phyloP scores from a whole-genome alignment of 2,329 filamentous ascomycete genomes.

The Exophiala phaeomuriformis region DNA sequence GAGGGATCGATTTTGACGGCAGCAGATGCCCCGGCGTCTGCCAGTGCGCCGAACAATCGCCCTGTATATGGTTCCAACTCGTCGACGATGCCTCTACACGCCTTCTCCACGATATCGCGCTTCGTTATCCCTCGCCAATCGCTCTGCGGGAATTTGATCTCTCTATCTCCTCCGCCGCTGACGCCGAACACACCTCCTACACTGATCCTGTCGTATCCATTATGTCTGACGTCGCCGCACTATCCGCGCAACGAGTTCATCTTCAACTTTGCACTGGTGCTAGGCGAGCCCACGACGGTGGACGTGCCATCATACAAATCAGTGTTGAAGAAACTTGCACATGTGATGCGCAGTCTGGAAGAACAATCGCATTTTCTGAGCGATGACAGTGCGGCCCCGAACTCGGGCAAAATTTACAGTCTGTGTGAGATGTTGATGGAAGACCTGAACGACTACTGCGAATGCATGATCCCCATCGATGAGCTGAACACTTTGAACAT shows the following conservation, averaged over 20 bases:
- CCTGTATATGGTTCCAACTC: neutral
- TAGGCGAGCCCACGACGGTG: slow-evolving; percentile 46
- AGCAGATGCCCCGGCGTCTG: slow-evolving; percentile 37
- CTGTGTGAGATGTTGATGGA: slow-evolving; percentile 82
- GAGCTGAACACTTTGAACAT: slow-evolving; percentile 93
- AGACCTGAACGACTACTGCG: slow-evolving; percentile 92
- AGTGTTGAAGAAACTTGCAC: slow-evolving; percentile 77
- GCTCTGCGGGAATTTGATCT: slow-evolving; percentile 83
- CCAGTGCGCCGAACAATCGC: neutral
- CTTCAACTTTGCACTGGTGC: slow-evolving; percentile 90
- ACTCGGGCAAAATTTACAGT: slow-evolving; percentile 51
- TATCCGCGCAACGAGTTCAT: slow-evolving; percentile 95
- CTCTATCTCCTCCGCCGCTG: slow-evolving; percentile 37
- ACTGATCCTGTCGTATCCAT: slow-evolving; percentile 80
- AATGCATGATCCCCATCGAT: slow-evolving; percentile 98
- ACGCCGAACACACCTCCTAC: slow-evolving; percentile 47
- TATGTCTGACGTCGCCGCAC: slow-evolving; percentile 73
- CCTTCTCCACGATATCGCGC: slow-evolving; percentile 78
- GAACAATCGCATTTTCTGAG: slow-evolving; percentile 77
- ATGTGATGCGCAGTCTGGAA: slow-evolving; percentile 81
- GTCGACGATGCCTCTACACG: slow-evolving; percentile 56
- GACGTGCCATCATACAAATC: slow-evolving; percentile 75
- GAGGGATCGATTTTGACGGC: slow-evolving; percentile 50
- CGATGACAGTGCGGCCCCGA: slow-evolving; percentile 38
- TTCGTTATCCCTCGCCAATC: slow-evolving; percentile 93